Conservation (phyloP, 768 basidiomycete species). For the Lyophyllum atratum region DNA sequence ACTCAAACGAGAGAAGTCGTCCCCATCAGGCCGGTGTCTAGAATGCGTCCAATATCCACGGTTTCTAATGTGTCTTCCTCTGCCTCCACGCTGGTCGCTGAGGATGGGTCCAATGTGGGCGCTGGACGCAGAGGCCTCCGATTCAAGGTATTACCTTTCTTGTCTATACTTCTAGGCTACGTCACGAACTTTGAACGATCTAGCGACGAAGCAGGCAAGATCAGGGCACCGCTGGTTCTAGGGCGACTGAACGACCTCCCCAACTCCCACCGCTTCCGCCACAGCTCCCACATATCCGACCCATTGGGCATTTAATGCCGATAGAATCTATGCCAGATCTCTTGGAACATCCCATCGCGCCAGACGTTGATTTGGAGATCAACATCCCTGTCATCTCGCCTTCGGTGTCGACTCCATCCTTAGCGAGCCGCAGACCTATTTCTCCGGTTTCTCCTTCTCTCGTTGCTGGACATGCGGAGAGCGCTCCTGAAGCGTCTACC, state of each 20-base stretch:
- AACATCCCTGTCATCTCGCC: background rate
- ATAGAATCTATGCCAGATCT: constrained; percentile 4
- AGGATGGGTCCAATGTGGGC: constrained; percentile 17
- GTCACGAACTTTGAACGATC: background rate
- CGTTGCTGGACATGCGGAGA: background rate
- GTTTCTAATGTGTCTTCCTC: constrained; percentile 17
- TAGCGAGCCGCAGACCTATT: background rate
- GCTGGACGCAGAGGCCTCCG: background rate
- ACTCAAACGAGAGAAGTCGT: background rate
- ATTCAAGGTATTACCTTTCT: background rate
- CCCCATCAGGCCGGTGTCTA: background rate
- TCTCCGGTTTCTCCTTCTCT: background rate
- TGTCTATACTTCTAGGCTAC: background rate
- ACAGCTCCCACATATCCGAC: background rate
- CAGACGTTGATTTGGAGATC: background rate
- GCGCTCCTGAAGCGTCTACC: background rate
- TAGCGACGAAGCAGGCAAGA: background rate
- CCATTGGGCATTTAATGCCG: background rate
- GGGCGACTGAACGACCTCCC: background rate
- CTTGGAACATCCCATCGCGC: background rate
- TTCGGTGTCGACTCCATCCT: background rate
- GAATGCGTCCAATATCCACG: constrained; percentile 10
- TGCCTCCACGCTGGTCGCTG: constrained; percentile 26
- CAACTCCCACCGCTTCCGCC: background rate
- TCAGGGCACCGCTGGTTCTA: background rate